Evolutionary conservation across 768 basidiomycete genomes (phyloP).

Genomic region (Suillus cothurnatus): DNA sequence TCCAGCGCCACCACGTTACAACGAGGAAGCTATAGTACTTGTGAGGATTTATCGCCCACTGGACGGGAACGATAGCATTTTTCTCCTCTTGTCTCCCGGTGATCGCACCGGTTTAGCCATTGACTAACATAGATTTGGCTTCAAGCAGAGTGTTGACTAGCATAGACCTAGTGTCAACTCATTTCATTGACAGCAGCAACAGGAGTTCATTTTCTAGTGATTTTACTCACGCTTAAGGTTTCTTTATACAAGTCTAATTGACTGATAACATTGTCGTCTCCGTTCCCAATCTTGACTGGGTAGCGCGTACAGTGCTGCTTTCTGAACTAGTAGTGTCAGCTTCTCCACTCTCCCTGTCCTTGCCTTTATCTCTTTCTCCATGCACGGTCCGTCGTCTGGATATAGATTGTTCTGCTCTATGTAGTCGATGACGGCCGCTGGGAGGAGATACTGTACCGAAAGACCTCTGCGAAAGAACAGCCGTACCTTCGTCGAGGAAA

Average conservation of each 20-base stretch:
- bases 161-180: not conserved
- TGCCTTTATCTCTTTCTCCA: slow-evolving; percentile 42
- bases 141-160: not conserved
- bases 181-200: not conserved
- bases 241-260: not conserved
- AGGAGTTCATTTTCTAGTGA: not conserved
- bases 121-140: not conserved
- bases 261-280: not conserved
- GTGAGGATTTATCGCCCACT: not conserved
- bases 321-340: not conserved
- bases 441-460: slow-evolving; percentile 87
- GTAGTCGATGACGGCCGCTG: slow-evolving; percentile 89
- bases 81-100: not conserved
- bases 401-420: slow-evolving; percentile 86
- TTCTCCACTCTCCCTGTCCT: slow-evolving; percentile 30
- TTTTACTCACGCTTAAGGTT: slow-evolving; percentile 1
- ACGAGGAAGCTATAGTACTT: not conserved
- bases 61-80: not conserved
- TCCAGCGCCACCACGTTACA: not conserved
- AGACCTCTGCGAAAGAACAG: slow-evolving; percentile 78
- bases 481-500: slow-evolving; percentile 92
- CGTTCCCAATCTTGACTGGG: not conserved
- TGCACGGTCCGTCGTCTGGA: slow-evolving; percentile 52
- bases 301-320: not conserved
- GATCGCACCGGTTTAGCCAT: not conserved